Percentiles rank a stretch among this genome's conserved stretches.
These are phyloP conservation scores for Fusarium begoniae DNA, from an alignment of 2,329 filamentous ascomycete genomes.

Conservation along the genomic window DNA sequence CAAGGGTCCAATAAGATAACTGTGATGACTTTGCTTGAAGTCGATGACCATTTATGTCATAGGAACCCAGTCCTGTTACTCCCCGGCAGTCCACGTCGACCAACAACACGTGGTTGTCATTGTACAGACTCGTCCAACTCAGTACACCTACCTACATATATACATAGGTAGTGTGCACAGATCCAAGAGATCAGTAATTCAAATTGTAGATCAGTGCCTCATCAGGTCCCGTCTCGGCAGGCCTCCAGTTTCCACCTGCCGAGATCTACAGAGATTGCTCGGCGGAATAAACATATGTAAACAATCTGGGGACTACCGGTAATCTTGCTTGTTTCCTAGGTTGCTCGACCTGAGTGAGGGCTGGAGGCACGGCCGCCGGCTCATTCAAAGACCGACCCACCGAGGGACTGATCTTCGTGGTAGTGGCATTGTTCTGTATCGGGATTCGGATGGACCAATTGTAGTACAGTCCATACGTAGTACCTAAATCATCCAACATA, in stretches of 20 bases:
- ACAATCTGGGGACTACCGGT: constrained; percentile 17
- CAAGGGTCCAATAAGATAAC: constrained; percentile 12
- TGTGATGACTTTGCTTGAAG: background rate
- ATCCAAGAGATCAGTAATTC: constrained; percentile 22
- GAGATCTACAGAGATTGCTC: constrained; percentile 28
- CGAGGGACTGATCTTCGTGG: background rate
- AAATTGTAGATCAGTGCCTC: constrained; percentile 26
- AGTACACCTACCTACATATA: background rate
- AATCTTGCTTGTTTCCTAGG: background rate
- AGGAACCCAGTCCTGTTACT: background rate
- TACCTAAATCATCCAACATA: background rate
- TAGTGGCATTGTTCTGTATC: background rate
- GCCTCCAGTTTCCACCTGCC: constrained; percentile 21
- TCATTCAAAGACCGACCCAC: constrained; percentile 6
- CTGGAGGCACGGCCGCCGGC: background rate
- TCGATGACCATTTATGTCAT: background rate
- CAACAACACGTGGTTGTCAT: constrained; percentile 13
- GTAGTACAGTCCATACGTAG: background rate
- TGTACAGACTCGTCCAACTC: constrained; percentile 5
- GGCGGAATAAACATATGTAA: constrained; percentile 10
- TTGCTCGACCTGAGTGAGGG: too few relatives aligned
- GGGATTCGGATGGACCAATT: background rate
- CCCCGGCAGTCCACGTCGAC: background rate
- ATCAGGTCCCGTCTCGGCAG: constrained; percentile 17
- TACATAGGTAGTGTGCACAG: background rate